phyloP scores from a whole-genome alignment of 2,329 filamentous ascomycete species.

The Colletotrichum euphorbiae region DNA sequence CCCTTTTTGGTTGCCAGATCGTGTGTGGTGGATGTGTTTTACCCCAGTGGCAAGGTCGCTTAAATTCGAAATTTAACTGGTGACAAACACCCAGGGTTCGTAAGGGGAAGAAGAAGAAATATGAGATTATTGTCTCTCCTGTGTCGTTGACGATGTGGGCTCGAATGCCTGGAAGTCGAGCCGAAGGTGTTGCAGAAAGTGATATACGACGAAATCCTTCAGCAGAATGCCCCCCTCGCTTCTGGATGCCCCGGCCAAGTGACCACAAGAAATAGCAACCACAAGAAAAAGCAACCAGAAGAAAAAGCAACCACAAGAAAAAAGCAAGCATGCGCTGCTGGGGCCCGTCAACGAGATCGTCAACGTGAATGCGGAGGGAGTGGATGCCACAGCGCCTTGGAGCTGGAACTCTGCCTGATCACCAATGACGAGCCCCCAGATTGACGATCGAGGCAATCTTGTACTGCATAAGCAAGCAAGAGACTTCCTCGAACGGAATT shows the following conservation, averaged over 20 bases:
- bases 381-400: slow-evolving; percentile 13
- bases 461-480: slow-evolving; percentile 8
- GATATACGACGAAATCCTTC: slow-evolving; percentile 31
- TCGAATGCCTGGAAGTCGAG: slow-evolving; percentile 15
- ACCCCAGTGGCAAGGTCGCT: slow-evolving; percentile 7
- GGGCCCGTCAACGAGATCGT: slow-evolving; percentile 11
- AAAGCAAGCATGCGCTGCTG: slow-evolving; percentile 24
- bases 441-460: slow-evolving; percentile 27
- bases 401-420: not conserved
- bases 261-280: slow-evolving; percentile 28
- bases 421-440: slow-evolving; percentile 5
- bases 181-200: slow-evolving; percentile 6
- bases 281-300: too few species aligned
- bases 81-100: slow-evolving; percentile 6
- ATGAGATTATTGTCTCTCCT: slow-evolving; percentile 10
- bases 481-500: not conserved
- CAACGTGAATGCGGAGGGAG: slow-evolving; percentile 3
- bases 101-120: not conserved
- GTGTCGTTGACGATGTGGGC: slow-evolving; percentile 12
- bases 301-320: too few species aligned
- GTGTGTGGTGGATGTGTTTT: slow-evolving; percentile 1
- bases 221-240: slow-evolving; percentile 14
- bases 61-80: not conserved
- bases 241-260: not conserved
- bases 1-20: not conserved